Base-by-base conservation (phyloP, 2,329 filamentous ascomycete genomes). In the Byssochlamys sp. region DNA sequence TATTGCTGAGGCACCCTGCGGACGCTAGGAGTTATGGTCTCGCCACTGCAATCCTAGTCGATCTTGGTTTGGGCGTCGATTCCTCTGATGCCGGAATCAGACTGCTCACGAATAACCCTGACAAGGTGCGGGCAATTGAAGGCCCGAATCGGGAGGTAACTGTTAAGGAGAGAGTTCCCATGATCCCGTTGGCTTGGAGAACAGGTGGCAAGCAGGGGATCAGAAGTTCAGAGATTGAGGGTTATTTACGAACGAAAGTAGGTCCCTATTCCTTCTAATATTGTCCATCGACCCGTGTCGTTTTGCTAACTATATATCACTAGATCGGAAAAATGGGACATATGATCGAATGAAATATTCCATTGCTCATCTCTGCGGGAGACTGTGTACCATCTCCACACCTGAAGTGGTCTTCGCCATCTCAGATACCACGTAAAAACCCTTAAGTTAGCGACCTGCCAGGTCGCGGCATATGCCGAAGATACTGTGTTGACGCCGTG, bases 141-240 rank as follows among this genome's bases (percentile, higher is more conserved):
- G 94, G 94, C 0, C 91, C 91, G 0, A 89, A 89, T 63, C 79
- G 91, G 10, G 92, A 99, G 75, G 81, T 99, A 11, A 81, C 88
- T 7, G 94, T 99, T 1, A 89, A 82, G 63, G 92, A 97, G 74
- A 78, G 94, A 52, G 91, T 99, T 11, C 87, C 91, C 1, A 99
- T 99, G 94, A 86, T 99, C 58, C 94, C 94, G 2, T 71, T 97
- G 60, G 91, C 90, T 9, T 99, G 94, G 94, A 89, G 89, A 69
- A 83, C 81, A 7, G 90, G 89, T 1, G 83, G 84, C 3, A 84
- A 85, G 65, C 86, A 86, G 48, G 94, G 94, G 0, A 90, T 97
- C 61, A 83, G 84, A 60, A 92, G 92, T 67, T 82, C 86, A 56
- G 94, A 99, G 75, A 89, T 97, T 52, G 90, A 96, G 66, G 91